These are phyloP conservation scores for Candida labiduridarum DNA, from an alignment of 1,139 yeast species.

Conservation along the genomic window DNA sequence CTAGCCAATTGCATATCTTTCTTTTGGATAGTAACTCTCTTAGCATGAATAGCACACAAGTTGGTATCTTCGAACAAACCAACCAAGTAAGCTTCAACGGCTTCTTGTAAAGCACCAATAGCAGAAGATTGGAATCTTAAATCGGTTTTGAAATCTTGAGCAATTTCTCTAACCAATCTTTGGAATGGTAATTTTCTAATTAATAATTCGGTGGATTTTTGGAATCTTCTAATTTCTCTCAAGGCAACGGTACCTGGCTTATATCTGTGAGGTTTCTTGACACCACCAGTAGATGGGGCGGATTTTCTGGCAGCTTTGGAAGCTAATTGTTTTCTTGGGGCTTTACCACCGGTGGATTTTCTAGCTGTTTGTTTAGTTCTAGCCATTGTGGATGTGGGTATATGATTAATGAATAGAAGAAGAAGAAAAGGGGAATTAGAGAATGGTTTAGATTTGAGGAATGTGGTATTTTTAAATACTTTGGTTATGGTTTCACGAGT, in stretches of 20 bases:
- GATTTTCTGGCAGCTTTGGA: conserved; percentile 99
- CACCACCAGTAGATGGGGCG: conserved; percentile 98
- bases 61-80: conserved; percentile 94
- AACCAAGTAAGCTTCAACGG: conserved; percentile 95
- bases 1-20: conserved; percentile 98
- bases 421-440: too few species aligned
- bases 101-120: conserved; percentile 98
- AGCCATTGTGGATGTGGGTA: conserved; percentile 61
- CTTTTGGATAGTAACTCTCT: conserved; percentile 99
- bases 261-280: conserved; percentile 99
- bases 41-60: conserved; percentile 98
- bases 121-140: conserved; percentile 99
- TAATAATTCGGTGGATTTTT: conserved; percentile 94
- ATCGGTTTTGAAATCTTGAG: conserved; percentile 97
- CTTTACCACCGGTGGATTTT: conserved; percentile 99
- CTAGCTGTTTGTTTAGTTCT: conserved; percentile 99
- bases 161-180: conserved; percentile 97
- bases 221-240: conserved; percentile 99
- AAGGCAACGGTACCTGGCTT: conserved; percentile 99
- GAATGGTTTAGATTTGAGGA: too few species aligned
- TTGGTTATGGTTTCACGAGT: too few species aligned
- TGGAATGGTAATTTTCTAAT: conserved; percentile 99
- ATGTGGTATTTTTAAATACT: too few species aligned
- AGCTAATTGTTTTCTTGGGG: conserved; percentile 99
- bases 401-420: too few species aligned